Evolutionary conservation across 129 eudicot genomes (phyloP).

Genomic region (Lactuca saligna): DNA sequence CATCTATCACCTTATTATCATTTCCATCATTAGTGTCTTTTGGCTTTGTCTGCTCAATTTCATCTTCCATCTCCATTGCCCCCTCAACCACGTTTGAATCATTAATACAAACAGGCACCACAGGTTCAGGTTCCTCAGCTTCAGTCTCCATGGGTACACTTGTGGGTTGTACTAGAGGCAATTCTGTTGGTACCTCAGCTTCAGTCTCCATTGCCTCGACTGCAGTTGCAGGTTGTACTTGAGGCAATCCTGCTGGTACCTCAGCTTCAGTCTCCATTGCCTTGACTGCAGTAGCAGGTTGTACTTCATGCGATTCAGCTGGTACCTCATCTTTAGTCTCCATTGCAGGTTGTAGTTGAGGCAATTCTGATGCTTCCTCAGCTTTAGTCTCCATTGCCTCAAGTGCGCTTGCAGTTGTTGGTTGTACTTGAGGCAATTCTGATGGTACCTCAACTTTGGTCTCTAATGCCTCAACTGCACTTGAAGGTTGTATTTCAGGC

Average conservation of each 20-base stretch:
- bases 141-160: not conserved
- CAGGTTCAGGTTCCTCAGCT: conserved; percentile 24
- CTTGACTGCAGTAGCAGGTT: not conserved
- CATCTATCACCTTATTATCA: not conserved
- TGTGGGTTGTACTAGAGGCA: no score
- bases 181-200: no score
- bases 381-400: conserved; percentile 20
- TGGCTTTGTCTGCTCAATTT: conserved; percentile 24
- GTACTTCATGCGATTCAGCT: not conserved
- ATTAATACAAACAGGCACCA: conserved; percentile 4
- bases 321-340: conserved; percentile 1
- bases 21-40: not conserved
- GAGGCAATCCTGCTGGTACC: not conserved
- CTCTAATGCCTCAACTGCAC: not conserved
- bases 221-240: not conserved
- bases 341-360: not conserved
- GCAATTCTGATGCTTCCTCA: not conserved
- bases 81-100: conserved; percentile 5
- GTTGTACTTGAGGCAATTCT: not conserved
- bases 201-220: no score
- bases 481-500: not conserved
- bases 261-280: conserved; percentile 14
- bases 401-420: not conserved
- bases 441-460: not conserved
- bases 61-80: conserved; percentile 10